Conservation (phyloP, 352 stramenopile species). For the Vaucheria bursata region DNA sequence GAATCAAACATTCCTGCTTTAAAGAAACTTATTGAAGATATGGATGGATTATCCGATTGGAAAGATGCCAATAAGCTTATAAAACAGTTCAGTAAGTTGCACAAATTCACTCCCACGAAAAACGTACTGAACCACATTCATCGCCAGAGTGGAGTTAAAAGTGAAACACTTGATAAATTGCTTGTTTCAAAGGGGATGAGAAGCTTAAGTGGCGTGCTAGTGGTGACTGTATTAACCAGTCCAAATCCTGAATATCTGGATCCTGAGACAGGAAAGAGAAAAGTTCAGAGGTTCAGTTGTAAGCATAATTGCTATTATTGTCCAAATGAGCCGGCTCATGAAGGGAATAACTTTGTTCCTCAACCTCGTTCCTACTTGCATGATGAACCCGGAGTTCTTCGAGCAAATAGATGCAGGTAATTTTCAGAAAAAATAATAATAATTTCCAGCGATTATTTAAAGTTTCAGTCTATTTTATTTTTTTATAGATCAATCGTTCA, state of each 20-base stretch:
- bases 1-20: constrained; percentile 60
- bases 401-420: constrained; percentile 62
- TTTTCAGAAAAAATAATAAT: not conserved
- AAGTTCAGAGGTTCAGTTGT: constrained; percentile 75
- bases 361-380: constrained; percentile 81
- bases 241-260: constrained; percentile 58
- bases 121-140: constrained; percentile 68
- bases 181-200: constrained; percentile 40
- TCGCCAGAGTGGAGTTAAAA: constrained; percentile 40
- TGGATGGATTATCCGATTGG: constrained; percentile 63
- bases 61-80: constrained; percentile 73
- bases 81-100: constrained; percentile 64
- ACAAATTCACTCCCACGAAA: constrained; percentile 79
- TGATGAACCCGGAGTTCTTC: constrained; percentile 77
- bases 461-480: not conserved
- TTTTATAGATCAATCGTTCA: too few species aligned
- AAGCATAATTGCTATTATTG: constrained; percentile 92
- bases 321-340: constrained; percentile 71
- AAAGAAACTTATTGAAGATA: constrained; percentile 67
- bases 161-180: constrained; percentile 10
- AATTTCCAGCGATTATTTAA: not conserved
- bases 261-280: constrained; percentile 54
- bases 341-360: constrained; percentile 44
- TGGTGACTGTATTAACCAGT: constrained; percentile 80
- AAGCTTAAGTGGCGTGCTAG: constrained; percentile 61